Percentiles rank a stretch among this genome's conserved stretches.
phyloP scores from a whole-genome alignment of 768 basidiomycete genomes.

The Boletellus ananas region DNA sequence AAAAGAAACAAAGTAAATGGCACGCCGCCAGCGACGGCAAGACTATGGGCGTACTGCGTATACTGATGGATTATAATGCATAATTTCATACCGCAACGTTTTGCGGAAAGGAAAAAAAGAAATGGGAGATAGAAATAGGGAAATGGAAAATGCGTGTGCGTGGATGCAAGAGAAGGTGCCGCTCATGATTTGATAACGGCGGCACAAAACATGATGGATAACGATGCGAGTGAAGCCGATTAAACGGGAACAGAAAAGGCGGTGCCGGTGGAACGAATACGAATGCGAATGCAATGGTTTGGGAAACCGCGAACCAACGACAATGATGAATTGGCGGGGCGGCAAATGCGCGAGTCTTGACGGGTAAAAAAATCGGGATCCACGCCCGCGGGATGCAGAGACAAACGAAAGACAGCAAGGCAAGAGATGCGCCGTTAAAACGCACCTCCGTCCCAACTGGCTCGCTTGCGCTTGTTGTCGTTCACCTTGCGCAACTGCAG shows the following conservation, averaged over 20 bases:
- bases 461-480: constrained; percentile 55
- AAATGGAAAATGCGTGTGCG: constrained; percentile 10
- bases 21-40: constrained; percentile 20
- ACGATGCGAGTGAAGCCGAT: constrained; percentile 20
- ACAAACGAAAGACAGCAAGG: background rate
- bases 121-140: background rate
- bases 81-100: constrained; percentile 18
- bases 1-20: background rate
- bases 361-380: constrained; percentile 9
- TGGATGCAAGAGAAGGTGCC: constrained; percentile 12
- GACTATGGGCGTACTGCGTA: constrained; percentile 27
- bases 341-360: constrained; percentile 10
- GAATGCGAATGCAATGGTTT: background rate
- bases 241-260: background rate
- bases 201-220: constrained; percentile 17
- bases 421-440: constrained; percentile 17
- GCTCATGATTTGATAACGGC: constrained; percentile 8
- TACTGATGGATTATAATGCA: constrained; percentile 27
- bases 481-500: constrained; percentile 43
- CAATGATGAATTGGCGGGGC: background rate
- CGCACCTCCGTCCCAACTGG: constrained; percentile 52
- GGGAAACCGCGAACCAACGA: background rate
- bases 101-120: background rate
- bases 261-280: constrained; percentile 8
- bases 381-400: constrained; percentile 1